These are phyloP conservation scores for Alternaria sp. DNA, from an alignment of 2,329 filamentous ascomycete species.

Conservation along the genomic window DNA sequence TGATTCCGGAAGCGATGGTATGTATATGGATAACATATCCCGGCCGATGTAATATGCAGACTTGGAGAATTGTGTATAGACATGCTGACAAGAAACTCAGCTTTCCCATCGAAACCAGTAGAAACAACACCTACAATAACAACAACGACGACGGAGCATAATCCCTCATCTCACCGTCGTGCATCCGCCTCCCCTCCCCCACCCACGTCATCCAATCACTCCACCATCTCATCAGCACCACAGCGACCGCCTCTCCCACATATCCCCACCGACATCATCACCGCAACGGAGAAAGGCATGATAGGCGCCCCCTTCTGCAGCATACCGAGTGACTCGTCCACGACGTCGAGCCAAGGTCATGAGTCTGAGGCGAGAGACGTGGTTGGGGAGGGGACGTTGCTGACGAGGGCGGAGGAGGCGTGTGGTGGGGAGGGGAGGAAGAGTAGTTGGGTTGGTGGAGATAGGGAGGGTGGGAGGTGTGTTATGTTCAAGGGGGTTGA, in stretches of 20 bases:
- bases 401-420: constrained; percentile 17
- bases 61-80: background rate
- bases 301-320: constrained; percentile 7
- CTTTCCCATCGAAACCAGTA: background rate
- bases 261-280: constrained; percentile 18
- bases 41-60: background rate
- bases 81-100: background rate
- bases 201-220: background rate
- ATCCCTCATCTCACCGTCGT: background rate
- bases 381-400: background rate
- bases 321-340: background rate
- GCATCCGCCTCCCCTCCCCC: background rate
- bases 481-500: constrained; percentile 30
- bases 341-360: background rate
- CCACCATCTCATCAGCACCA: background rate
- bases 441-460: background rate
- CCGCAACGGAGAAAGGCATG: constrained; percentile 32
- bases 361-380: background rate
- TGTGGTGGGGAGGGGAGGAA: constrained; percentile 9
- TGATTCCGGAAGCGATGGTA: background rate
- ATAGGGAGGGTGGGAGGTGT: constrained; percentile 14
- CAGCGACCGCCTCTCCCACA: background rate
- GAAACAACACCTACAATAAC: background rate
- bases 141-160: background rate
- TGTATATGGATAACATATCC: background rate